Percentiles rank a stretch among this genome's conserved stretches.
phyloP scores from a whole-genome alignment of 139 green algal genomes.

The Pleodorina starrii region DNA sequence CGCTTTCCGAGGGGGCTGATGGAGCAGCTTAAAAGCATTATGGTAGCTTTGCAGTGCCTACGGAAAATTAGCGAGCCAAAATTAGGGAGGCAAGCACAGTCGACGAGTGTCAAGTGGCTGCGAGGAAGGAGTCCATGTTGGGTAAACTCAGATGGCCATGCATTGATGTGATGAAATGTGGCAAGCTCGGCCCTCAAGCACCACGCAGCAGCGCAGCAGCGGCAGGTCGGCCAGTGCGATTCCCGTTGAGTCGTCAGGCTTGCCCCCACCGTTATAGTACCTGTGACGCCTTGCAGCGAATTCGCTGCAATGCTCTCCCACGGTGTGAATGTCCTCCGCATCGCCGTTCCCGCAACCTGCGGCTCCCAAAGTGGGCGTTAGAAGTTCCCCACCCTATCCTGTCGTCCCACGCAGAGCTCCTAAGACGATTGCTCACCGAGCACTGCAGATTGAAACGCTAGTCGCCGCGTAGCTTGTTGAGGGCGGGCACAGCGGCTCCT shows the following conservation, averaged over 20 bases:
- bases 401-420: background rate
- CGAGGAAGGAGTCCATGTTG: too few relatives aligned
- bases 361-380: conserved; percentile 20
- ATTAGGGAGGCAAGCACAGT: background rate
- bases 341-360: background rate
- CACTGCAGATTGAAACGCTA: background rate
- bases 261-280: too few relatives aligned
- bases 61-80: background rate
- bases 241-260: too few relatives aligned
- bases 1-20: background rate
- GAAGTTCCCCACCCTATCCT: conserved; percentile 1
- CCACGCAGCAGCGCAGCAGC: too few relatives aligned
- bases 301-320: background rate
- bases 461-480: conserved; percentile 32
- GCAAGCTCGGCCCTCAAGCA: too few relatives aligned
- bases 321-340: background rate
- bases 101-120: too few relatives aligned
- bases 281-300: background rate
- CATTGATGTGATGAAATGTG: too few relatives aligned
- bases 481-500: conserved; percentile 14
- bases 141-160: too few relatives aligned
- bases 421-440: background rate
- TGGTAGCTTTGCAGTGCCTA: conserved; percentile 26
- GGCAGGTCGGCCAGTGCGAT: too few relatives aligned
- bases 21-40: conserved; percentile 28